Evolutionary conservation across 139 green algal genomes (phyloP).

Genomic region (Haematococcus sp.): DNA sequence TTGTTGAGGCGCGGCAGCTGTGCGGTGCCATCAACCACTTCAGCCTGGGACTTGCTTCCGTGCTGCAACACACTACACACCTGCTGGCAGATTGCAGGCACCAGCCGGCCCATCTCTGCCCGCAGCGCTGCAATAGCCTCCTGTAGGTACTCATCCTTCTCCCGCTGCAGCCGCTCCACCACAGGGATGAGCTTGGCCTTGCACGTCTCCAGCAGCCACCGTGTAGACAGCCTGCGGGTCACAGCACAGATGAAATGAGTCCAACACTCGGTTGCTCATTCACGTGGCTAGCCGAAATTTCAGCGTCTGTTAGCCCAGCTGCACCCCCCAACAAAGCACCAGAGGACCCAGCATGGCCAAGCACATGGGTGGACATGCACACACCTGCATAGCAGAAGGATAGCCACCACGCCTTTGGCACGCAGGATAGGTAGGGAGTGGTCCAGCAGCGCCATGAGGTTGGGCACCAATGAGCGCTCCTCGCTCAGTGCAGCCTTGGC

Average conservation of each 20-base stretch:
- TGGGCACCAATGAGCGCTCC: conserved; percentile 49
- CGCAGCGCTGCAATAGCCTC: conserved; percentile 48
- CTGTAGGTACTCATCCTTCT: conserved; percentile 65
- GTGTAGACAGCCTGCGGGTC: conserved; percentile 37
- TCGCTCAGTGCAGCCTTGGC: conserved; percentile 36
- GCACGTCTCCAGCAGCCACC: conserved; percentile 59
- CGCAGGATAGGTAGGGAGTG: conserved; percentile 55
- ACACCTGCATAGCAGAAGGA: conserved; percentile 61
- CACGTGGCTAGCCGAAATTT: too few species aligned
- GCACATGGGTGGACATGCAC: background rate
- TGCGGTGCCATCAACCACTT: too few species aligned
- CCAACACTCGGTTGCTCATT: too few species aligned
- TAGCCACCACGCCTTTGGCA: conserved; percentile 63
- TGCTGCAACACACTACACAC: conserved; percentile 6
- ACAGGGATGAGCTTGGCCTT: conserved; percentile 51
- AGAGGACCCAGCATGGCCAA: background rate
- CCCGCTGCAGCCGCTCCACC: conserved; percentile 59
- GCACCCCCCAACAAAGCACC: too few species aligned
- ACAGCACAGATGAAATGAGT: background rate
- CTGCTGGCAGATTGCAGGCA: conserved; percentile 46
- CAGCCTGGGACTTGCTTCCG: too few species aligned
- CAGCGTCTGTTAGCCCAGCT: too few species aligned
- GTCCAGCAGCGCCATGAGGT: conserved; percentile 64
- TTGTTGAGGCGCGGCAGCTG: too few species aligned
- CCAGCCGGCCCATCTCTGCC: conserved; percentile 39